Conservation (phyloP, 768 basidiomycete genomes). For the Suillus variegatus region DNA sequence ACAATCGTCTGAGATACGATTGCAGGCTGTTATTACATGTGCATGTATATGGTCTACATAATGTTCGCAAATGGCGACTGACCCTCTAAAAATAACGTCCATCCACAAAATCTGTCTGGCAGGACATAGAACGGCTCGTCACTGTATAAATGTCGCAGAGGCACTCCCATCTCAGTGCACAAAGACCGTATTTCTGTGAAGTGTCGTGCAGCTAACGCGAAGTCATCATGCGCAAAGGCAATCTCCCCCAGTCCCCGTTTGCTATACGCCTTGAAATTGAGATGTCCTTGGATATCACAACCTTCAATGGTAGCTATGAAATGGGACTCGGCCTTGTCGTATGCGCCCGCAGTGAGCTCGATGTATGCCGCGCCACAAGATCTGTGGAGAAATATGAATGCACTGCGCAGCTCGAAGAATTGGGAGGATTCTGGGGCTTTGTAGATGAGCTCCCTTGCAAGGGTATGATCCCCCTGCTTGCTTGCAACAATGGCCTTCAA, state of each 20-base stretch:
- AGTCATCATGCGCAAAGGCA: neutral
- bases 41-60: no score
- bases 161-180: neutral
- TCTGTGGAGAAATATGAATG: neutral
- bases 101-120: no score
- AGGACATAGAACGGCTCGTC: no score
- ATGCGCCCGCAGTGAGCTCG: neutral
- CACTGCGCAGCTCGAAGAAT: neutral
- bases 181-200: neutral
- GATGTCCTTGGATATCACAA: neutral
- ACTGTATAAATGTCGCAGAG: no score
- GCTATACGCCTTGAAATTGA: neutral
- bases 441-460: neutral
- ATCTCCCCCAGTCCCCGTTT: neutral
- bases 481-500: neutral
- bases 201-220: neutral
- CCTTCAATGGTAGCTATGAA: neutral
- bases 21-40: no score
- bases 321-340: neutral
- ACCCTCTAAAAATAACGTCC: no score
- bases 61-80: no score
- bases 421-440: neutral
- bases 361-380: neutral
- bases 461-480: neutral
- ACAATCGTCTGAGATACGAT: neutral